phyloP scores from a whole-genome alignment of 1,139 yeast species.

The Eremothecium coryli region DNA sequence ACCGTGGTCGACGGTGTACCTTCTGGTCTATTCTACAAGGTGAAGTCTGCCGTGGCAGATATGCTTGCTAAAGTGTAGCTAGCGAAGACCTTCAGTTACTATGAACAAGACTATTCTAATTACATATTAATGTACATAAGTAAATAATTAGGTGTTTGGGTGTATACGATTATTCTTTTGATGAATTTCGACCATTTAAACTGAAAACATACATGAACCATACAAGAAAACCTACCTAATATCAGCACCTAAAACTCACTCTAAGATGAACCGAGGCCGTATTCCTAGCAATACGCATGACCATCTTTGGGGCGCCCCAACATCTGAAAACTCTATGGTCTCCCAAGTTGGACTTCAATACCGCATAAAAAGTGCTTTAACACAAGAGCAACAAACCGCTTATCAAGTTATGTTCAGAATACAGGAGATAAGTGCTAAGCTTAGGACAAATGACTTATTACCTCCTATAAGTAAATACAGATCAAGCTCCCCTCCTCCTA shows the following conservation, averaged over 20 bases:
- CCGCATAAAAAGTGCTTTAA: constrained; percentile 43
- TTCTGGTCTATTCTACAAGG: constrained; percentile 67
- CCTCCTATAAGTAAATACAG: constrained; percentile 34
- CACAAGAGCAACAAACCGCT: constrained; percentile 80
- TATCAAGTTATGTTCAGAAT: constrained; percentile 67
- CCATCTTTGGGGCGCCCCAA: constrained; percentile 10
- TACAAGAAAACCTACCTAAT: too few relatives aligned
- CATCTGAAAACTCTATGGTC: constrained; percentile 6
- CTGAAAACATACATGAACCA: too few relatives aligned
- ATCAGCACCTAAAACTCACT: too few relatives aligned
- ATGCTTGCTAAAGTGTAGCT: constrained; percentile 63
- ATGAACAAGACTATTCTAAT: constrained; percentile 28
- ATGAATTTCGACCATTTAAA: background rate
- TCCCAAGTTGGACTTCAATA: constrained; percentile 31
- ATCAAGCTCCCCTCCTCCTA: constrained; percentile 91
- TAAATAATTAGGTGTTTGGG: background rate
- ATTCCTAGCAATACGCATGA: constrained; percentile 6
- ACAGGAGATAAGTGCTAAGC: constrained; percentile 64
- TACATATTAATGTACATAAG: background rate
- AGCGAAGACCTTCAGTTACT: too few relatives aligned
- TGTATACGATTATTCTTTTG: background rate
- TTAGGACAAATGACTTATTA: constrained; percentile 38
- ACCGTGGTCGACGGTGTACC: constrained; percentile 77
- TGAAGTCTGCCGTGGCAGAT: constrained; percentile 63
- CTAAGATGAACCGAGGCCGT: constrained; percentile 9